phyloP scores from a whole-genome alignment of 148 eudicot genomes.

The Rhododendron ferrugineum region DNA sequence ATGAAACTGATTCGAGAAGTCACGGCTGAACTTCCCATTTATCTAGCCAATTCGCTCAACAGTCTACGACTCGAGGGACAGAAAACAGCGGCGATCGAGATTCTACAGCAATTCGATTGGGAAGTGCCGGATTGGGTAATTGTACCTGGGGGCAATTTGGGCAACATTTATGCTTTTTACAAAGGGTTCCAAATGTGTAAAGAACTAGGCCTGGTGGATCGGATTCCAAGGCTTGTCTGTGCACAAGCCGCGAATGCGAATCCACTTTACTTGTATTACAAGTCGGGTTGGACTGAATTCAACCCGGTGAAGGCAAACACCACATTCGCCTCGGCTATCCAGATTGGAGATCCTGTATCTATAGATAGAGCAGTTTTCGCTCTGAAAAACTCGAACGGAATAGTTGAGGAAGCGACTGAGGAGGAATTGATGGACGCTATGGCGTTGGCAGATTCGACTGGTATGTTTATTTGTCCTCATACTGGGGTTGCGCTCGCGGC shows the following conservation, averaged over 20 bases:
- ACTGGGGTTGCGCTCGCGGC: constrained; percentile 90
- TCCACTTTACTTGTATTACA: constrained; percentile 66
- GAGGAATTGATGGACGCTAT: constrained; percentile 95
- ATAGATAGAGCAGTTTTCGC: constrained; percentile 88
- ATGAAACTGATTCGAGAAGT: constrained; percentile 83
- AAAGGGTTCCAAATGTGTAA: constrained; percentile 88
- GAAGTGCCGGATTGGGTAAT: constrained; percentile 98
- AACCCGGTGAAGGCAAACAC: constrained; percentile 67
- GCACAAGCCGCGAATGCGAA: constrained; percentile 96
- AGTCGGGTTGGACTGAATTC: constrained; percentile 75
- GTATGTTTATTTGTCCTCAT: constrained; percentile 95
- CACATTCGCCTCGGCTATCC: constrained; percentile 89
- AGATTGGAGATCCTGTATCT: constrained; percentile 91
- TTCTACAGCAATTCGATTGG: constrained; percentile 94
- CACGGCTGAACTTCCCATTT: constrained; percentile 75
- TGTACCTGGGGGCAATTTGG: constrained; percentile 90
- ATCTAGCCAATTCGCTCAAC: constrained; percentile 72
- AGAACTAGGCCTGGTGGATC: constrained; percentile 76
- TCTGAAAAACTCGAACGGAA: constrained; percentile 59
- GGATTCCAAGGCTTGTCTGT: constrained; percentile 77
- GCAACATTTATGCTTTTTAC: constrained; percentile 85
- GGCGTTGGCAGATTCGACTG: constrained; percentile 94
- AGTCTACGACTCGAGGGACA: constrained; percentile 81
- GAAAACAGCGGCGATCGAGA: constrained; percentile 76
- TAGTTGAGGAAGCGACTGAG: constrained; percentile 94